Base-by-base conservation (phyloP, 345 rosid genomes). In the Heritiera fomes region DNA sequence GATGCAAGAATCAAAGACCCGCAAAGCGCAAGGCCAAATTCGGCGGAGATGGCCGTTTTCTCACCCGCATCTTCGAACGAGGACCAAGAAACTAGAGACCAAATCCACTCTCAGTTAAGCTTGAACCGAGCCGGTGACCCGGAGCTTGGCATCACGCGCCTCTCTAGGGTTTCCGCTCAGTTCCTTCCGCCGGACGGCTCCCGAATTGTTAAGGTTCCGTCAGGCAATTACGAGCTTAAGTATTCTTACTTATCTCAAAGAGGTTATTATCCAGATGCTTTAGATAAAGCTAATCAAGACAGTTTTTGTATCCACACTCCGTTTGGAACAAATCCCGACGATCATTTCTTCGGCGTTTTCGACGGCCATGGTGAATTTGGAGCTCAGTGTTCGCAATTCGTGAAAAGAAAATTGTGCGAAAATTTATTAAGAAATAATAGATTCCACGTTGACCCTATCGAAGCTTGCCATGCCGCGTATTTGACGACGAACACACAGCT, bases 331-430 rank as follows among this genome's bases (percentile, higher is more conserved):
- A 84, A 83, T 76, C 84, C 86, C 0, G 89, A 87, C 41, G 98
- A 96, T 77, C 84, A 94, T 80, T 96, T 96, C 81, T 96, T 96
- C 66, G 98, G 98, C 1, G 97, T 96, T n/a, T 96, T 96, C 59
- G 99, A 96, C 79, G 99, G 99, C 1, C 99, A 96, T 41, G 99
- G 99, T 2, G 99, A 96, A 76, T 87, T 81, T 58, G 99, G 99
- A 45, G 97, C 98, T 4, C 89, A 89, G 80, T 96, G 99, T 72
- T 96, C 99, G 1, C 99, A 90, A 86, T 96, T 96, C 69, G 97
- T 86, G 43, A 92, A 89, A 87, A 69, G 86, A 49, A 93, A 85
- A 64, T 30, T 96, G 77, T 92, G 98, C 75, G 99, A 96, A 86
- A 96, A 93, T 86, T 85, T 96, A 82, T 87, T 96, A 55, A 83